Evolutionary conservation across 2,329 filamentous ascomycete genomes (phyloP).

Genomic region (Verticillium dahliae): DNA sequence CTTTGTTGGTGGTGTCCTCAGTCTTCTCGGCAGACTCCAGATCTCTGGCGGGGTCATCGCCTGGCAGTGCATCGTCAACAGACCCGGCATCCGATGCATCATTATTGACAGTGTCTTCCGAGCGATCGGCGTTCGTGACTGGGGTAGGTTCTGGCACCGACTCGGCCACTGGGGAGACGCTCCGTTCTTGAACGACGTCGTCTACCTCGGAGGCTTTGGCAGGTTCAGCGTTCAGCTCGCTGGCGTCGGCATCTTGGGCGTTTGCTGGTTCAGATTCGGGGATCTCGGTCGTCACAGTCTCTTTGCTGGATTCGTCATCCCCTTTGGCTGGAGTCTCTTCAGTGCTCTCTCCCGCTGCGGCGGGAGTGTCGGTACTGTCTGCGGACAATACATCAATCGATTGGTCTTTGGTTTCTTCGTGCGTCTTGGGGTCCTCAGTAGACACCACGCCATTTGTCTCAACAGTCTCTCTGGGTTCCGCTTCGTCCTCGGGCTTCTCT

Average conservation of each 20-base stretch:
- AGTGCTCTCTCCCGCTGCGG: not conserved
- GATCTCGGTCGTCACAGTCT: not conserved
- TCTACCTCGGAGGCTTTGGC: not conserved
- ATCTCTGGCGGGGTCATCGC: not conserved
- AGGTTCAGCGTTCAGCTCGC: not conserved
- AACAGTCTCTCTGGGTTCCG: not conserved
- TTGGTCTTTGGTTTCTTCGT: not conserved
- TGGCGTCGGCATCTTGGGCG: not conserved
- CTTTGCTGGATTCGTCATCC: not conserved
- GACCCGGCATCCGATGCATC: not conserved
- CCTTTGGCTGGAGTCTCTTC: not conserved
- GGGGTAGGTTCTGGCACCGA: not conserved
- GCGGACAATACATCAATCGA: not conserved
- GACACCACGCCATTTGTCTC: slow-evolving; percentile 7
- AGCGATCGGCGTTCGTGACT: not conserved
- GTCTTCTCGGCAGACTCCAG: not conserved
- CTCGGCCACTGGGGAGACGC: not conserved
- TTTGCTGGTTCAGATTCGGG: not conserved
- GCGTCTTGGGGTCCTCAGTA: not conserved
- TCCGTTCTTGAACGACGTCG: not conserved
- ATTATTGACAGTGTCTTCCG: not conserved
- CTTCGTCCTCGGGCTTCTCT: not conserved
- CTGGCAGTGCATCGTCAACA: not conserved
- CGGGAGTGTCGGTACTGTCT: not conserved
- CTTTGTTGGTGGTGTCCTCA: not conserved